Evolutionary conservation across 164 flowering plant species (phyloP).

Genomic region (Stephania cephalantha): DNA sequence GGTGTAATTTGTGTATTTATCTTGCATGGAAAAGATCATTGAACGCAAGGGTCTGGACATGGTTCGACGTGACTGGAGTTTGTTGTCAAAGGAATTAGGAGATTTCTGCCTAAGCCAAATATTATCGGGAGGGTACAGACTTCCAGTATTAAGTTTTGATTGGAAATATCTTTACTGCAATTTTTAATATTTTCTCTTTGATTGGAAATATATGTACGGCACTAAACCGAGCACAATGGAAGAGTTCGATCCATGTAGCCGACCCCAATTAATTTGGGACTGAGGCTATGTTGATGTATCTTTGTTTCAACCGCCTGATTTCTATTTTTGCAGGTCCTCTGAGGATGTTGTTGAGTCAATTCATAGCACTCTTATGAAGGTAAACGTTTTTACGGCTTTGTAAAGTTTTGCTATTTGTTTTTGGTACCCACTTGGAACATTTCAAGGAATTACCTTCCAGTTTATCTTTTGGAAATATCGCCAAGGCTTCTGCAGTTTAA

Average conservation of each 20-base stretch:
- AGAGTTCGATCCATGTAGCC: too few species aligned
- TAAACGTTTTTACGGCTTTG: conserved; percentile 11
- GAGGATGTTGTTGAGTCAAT: conserved; percentile 95
- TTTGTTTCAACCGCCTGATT: not conserved
- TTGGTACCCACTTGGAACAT: not conserved
- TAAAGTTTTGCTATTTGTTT: not conserved
- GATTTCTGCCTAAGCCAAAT: conserved; percentile 87
- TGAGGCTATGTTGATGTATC: too few species aligned
- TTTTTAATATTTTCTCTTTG: not conserved
- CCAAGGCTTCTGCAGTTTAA: not conserved
- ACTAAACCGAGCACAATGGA: too few species aligned
- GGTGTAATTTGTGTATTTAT: conserved; percentile 1
- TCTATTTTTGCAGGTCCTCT: conserved; percentile 61
- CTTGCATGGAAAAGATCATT: conserved; percentile 48
- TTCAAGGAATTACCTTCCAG: not conserved
- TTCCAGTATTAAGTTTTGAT: not conserved
- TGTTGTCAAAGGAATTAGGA: conserved; percentile 86
- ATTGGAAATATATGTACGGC: too few species aligned
- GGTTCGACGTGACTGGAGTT: conserved; percentile 98
- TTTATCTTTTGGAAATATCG: not conserved
- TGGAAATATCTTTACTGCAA: not conserved
- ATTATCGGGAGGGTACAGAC: conserved; percentile 80
- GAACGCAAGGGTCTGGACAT: conserved; percentile 99
- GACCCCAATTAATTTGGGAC: too few species aligned
- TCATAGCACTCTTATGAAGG: conserved; percentile 82